Evolutionary conservation across 352 stramenopile genomes (phyloP), one percentile per base, ranked within the genome.

Genomic region (Thraustochytrium striatum): DNA sequence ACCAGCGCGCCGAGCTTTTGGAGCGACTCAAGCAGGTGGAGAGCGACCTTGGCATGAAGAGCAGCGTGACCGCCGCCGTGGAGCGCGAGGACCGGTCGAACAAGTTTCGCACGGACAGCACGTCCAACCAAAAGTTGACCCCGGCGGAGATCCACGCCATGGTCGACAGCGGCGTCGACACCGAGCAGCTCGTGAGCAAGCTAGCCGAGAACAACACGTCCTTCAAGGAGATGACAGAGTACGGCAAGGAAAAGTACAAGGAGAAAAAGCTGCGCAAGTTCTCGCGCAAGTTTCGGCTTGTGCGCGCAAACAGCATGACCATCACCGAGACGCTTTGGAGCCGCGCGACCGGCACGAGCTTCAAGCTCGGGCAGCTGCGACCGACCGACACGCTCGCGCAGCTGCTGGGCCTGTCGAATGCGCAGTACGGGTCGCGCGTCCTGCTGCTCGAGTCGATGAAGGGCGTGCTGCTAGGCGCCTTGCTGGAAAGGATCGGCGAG

Each of bases 171-270:
- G 79, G 68, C 43, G 78, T 85, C 21, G 59, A 72, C n/a, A 86
- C 86, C 0, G 83, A 83, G 5, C 57, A 87, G 36, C 89, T 98
- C 81, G 94, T 98, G 59, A 85, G 91, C 52, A 91, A 93, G 43
- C 83, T 98, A 25, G 92, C 97, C 57, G 89, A 96, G 82, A 97
- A 97, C 85, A 97, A 91, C 62, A 89, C 92, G 39, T 97, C 93
- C 57, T 98, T 95, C 87, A 86, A 92, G 43, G 86, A 88, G 80
- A 98, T 97, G 86, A 98, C 93, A 1, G 91, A 95, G 65, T 98
- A 97, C 62, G 96, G 91, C 69, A 95, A 97, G 85, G 92, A 96
- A 79, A 98, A 98, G 79, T 98, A 98, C 85, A 89, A 97, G 57
- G 93, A 92, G 75, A 93, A 94, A 80, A 98, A 98, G 86, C 92